Percentiles rank a stretch among this genome's conserved stretches.
phyloP scores from a whole-genome alignment of 75 land plant species.

The Cunninghamia lanceolata region DNA sequence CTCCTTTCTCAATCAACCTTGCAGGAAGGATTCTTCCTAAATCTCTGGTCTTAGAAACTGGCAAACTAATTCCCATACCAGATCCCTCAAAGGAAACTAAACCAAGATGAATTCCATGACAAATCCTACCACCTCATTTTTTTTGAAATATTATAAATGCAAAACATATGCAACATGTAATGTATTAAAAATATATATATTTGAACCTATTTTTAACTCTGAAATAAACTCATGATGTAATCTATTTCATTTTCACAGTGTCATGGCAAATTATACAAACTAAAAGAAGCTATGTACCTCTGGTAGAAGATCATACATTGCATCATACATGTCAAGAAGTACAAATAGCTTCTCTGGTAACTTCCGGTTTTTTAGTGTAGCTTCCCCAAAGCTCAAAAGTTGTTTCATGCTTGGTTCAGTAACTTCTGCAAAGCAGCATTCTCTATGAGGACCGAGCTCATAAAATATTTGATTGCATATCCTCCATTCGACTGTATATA shows the following conservation, averaged over 20 bases:
- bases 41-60: neutral
- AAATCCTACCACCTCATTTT: neutral
- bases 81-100: neutral
- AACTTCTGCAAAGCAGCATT: conserved; percentile 33
- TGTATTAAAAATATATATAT: neutral
- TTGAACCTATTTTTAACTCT: neutral
- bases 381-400: conserved; percentile 39
- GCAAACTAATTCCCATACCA: neutral
- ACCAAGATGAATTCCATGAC: neutral
- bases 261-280: neutral
- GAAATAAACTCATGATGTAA: neutral
- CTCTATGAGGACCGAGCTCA: conserved; percentile 23
- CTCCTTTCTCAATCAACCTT: neutral
- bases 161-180: neutral
- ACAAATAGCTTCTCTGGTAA: conserved; percentile 27
- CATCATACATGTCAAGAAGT: conserved; percentile 29
- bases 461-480: conserved; percentile 38
- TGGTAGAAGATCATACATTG: conserved; percentile 32
- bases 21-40: neutral
- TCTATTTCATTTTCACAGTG: neutral
- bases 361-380: conserved; percentile 21
- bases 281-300: conserved; percentile 18
- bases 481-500: conserved; percentile 33
- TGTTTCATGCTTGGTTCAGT: conserved; percentile 20
- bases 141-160: neutral